These are phyloP conservation scores for Boletus patriciae DNA, from an alignment of 768 basidiomycete species.

Conservation along the genomic window DNA sequence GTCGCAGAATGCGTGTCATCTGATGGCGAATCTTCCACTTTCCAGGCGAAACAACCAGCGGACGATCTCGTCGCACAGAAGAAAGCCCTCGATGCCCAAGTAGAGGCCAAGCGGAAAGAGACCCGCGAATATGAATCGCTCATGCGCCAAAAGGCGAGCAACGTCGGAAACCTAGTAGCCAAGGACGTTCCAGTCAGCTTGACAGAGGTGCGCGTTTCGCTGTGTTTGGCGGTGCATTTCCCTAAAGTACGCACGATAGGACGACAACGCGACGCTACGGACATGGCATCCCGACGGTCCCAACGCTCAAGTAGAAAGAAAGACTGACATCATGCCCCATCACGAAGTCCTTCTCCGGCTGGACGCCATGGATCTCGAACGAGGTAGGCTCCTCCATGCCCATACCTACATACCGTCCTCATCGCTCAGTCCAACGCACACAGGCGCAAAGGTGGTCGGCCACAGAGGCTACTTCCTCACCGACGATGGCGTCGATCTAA, in stretches of 20 bases:
- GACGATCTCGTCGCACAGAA: slow-evolving; percentile 85
- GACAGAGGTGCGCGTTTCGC: slow-evolving; percentile 64
- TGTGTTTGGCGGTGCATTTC: not conserved
- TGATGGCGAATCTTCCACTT: not conserved
- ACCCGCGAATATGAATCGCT: slow-evolving; percentile 70
- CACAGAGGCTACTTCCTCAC: slow-evolving; percentile 97
- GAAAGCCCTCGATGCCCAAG: slow-evolving; percentile 79
- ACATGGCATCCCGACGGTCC: slow-evolving; percentile 87
- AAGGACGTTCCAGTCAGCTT: slow-evolving; percentile 79
- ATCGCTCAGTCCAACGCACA: slow-evolving; percentile 7
- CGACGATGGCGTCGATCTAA: slow-evolving; percentile 94
- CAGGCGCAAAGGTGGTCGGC: slow-evolving; percentile 89
- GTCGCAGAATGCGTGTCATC: not conserved
- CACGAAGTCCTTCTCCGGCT: slow-evolving; percentile 93
- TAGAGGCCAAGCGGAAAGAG: slow-evolving; percentile 73
- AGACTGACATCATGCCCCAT: slow-evolving; percentile 86
- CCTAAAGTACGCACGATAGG: slow-evolving; percentile 45
- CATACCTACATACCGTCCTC: not conserved
- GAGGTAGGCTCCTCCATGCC: slow-evolving; percentile 51
- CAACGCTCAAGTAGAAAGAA: slow-evolving; percentile 67
- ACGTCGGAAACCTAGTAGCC: slow-evolving; percentile 92
- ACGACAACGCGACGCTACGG: slow-evolving; percentile 80
- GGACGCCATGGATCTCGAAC: slow-evolving; percentile 95
- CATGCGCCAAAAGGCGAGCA: slow-evolving; percentile 79
- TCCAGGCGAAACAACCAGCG: slow-evolving; percentile 86